Evolutionary conservation across 768 basidiomycete species (phyloP), one percentile per base, ranked within the genome.

Genomic region (Hirschioporus abietinus): DNA sequence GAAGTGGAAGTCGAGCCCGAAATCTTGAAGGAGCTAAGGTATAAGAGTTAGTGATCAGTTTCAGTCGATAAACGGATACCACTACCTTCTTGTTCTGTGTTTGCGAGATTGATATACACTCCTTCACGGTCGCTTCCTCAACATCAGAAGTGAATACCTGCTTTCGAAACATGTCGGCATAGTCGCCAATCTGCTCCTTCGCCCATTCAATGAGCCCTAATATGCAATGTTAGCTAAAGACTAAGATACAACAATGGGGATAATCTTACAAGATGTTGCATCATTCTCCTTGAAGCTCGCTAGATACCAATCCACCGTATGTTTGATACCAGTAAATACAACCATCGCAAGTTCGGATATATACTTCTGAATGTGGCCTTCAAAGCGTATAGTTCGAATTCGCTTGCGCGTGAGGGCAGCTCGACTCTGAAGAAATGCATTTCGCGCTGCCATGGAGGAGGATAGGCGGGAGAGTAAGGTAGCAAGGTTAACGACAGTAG

Each of bases 231-330:
- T n/a, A 34, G 60, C 35, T 35, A 64, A 42, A 26, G 26, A 26
- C 58, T 26, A 25, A 58, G 35, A 3, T 9, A 58, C 26, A 59
- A n/a, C 34, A 26, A 61, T 59, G 35, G 25, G 64, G 8, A 65
- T 23, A 10, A 20, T 82, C 93, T 69, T 71, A 96, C 96, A 86
- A 66, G 94, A 96, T 0, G 96, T 91, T 68, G 93, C 92, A 70
- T 95, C 89, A 74, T 97, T 95, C 76, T 98, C 97, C 76, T 90
- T 92, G 78, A 97, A 99, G 66, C 94, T 95, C 0, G 91, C 89
- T 70, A 98, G 81, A 76, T 93, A 99, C 97, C 97, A 99, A 77
- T 99, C 96, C 17, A 93, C 93, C 0, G 96, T 97, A 73, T 99
- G 94, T 75, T 97, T 96, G 75, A 99, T 91, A 0, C 93, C 89